These are phyloP conservation scores for Chlorella ohadii DNA, from an alignment of 139 green algal species.

Conservation along the genomic window DNA sequence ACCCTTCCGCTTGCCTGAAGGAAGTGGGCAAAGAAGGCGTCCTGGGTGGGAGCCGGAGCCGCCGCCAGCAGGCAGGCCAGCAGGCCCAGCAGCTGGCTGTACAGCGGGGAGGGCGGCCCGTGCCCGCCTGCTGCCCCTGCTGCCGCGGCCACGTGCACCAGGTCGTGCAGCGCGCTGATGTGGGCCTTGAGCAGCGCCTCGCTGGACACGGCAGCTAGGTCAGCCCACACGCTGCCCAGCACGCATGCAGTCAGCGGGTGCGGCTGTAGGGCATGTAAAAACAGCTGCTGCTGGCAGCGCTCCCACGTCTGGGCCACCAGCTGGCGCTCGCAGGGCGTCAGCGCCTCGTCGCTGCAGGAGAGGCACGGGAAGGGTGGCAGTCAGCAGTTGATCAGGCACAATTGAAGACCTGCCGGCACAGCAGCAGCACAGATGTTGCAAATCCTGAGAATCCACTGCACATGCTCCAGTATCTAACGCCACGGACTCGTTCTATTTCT, in stretches of 20 bases:
- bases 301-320: slow-evolving; percentile 27
- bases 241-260: slow-evolving; percentile 11
- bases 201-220: background rate
- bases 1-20: background rate
- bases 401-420: too few relatives aligned
- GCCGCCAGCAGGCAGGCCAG: slow-evolving; percentile 27
- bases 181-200: slow-evolving; percentile 1
- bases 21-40: slow-evolving; percentile 31
- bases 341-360: background rate
- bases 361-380: background rate
- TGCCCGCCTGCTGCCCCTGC: slow-evolving; percentile 11
- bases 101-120: slow-evolving; percentile 20
- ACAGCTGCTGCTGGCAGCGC: slow-evolving; percentile 36
- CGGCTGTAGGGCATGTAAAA: slow-evolving; percentile 22
- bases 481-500: too few relatives aligned
- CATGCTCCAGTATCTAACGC: too few relatives aligned
- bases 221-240: slow-evolving; percentile 17
- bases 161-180: slow-evolving; percentile 6
- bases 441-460: too few relatives aligned
- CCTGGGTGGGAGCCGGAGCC: background rate
- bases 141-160: slow-evolving; percentile 23
- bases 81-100: slow-evolving; percentile 23
- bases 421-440: too few relatives aligned
- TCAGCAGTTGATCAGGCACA: background rate
- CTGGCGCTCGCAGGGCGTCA: slow-evolving; percentile 1